phyloP scores from a whole-genome alignment of 192 early-diverging fungal genomes.

The Pilobolus umbonatus region DNA sequence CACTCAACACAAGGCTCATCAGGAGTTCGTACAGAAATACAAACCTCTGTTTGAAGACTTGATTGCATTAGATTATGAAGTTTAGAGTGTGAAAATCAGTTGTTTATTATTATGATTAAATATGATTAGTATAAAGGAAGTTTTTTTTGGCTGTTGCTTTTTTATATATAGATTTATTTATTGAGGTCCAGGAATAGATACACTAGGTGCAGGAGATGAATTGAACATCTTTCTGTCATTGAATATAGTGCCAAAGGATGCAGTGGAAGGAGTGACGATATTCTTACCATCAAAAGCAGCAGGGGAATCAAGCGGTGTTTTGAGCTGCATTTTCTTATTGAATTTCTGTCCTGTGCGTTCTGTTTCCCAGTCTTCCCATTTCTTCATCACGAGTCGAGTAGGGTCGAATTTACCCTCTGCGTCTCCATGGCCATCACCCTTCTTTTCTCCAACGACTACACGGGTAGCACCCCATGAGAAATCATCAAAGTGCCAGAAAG shows the following conservation, averaged over 20 bases:
- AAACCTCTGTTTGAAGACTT: slow-evolving; percentile 19
- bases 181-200: too few species aligned
- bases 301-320: slow-evolving; percentile 26
- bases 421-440: slow-evolving; percentile 66
- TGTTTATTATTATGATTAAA: background rate
- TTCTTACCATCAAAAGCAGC: slow-evolving; percentile 24
- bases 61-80: slow-evolving; percentile 29
- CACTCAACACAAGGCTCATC: slow-evolving; percentile 18
- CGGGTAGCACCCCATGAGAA: slow-evolving; percentile 85
- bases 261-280: slow-evolving; percentile 1
- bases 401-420: slow-evolving; percentile 74
- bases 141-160: background rate
- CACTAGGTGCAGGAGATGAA: slow-evolving; percentile 20
- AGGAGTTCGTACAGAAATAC: slow-evolving; percentile 16
- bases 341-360: slow-evolving; percentile 45
- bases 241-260: slow-evolving; percentile 18
- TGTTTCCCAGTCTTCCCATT: slow-evolving; percentile 59
- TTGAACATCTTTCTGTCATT: slow-evolving; percentile 33
- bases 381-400: slow-evolving; percentile 49
- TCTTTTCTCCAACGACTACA: slow-evolving; percentile 65
- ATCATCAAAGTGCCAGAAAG: slow-evolving; percentile 93
- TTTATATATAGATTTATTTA: background rate
- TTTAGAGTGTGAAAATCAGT: background rate
- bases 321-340: slow-evolving; percentile 20
- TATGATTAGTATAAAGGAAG: background rate